A percentile compares a stretch with the other conserved stretches of the same genome.
phyloP scores from a whole-genome alignment of 345 rosid species.

The Pistacia integerrima region DNA sequence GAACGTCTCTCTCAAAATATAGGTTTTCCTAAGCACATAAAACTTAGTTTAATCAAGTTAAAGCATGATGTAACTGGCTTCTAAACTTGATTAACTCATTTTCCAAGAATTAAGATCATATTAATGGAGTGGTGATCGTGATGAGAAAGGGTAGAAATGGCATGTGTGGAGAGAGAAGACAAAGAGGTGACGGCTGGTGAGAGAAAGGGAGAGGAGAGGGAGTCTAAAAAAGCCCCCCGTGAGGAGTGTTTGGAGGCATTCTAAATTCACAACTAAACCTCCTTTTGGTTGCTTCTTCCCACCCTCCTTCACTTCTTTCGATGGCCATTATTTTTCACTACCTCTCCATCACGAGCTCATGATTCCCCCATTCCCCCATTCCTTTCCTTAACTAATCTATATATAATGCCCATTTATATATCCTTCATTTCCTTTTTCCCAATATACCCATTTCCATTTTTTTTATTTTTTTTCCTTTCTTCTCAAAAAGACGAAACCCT shows the following conservation, averaged over 20 bases:
- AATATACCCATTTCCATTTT: neutral
- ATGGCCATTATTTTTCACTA: constrained; percentile 29
- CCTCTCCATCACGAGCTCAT: constrained; percentile 52
- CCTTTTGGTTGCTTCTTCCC: constrained; percentile 34
- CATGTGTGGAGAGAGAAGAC: constrained; percentile 44
- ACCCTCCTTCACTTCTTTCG: constrained; percentile 44
- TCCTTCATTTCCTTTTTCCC: constrained; percentile 10
- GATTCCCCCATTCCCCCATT: constrained; percentile 27
- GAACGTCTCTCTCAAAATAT: neutral
- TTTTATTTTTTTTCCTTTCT: neutral
- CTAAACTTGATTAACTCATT: neutral
- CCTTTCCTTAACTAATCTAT: constrained; percentile 1
- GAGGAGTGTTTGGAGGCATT: constrained; percentile 61
- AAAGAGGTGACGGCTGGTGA: constrained; percentile 35
- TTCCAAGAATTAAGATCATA: neutral
- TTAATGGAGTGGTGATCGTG: neutral
- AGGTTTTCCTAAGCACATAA: neutral
- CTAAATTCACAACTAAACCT: constrained; percentile 41
- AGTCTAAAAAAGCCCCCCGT: constrained; percentile 40
- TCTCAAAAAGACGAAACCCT: neutral
- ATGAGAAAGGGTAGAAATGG: constrained; percentile 18
- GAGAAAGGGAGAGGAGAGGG: constrained; percentile 3
- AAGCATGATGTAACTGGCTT: neutral
- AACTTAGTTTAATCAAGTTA: neutral
- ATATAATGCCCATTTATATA: neutral